Base-by-base conservation (phyloP, 2,329 filamentous ascomycete species). In the Penicillium sp. region DNA sequence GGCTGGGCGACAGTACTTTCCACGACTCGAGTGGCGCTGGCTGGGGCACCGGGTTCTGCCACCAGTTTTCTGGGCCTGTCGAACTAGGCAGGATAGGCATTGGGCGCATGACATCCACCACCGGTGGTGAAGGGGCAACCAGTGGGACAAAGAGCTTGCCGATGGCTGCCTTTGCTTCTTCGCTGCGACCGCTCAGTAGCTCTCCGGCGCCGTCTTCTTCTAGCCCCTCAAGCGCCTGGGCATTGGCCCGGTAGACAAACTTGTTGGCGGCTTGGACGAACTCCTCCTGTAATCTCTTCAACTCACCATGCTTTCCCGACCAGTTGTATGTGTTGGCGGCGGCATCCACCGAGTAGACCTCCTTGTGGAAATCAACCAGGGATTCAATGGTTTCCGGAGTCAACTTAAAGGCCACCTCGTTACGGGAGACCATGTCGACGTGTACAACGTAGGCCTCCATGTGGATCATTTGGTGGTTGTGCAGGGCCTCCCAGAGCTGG, bases 401-500 rank as follows among this genome's bases (percentile, higher is more conserved):
- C 71, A 99, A 85, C 84, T 99, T 99, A 85, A 93, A 97, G 67
- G 93, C 94, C 71, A 99, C 92, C 81, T 97, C 94, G 75, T 96
- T 94, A 77, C 93, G 89, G 70, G 95, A 86, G 59, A 99, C 93
- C 92, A 97, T 96, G 81, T 99, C 94, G 77, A 99, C 92, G 77
- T 97, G 93, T 61, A 99, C 94, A 68, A 97, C 93, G 76, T 99
- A 99, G 52, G 94, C 94, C 79, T 97, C 93, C 68, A 97, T 81
- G 75, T 97, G 91, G 71, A 97, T 82, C 72, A 97, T 85, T 80
- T 95, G 89, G 78, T 93, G 94, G 84, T 95, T 95, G 84, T 90
- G 91, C 62, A 97, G 80, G 63, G 90, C 90, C 78, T 97, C 92
- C 66, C 93, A 83, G 64, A 96, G 81, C 46, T 90, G 89, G 73